A percentile compares a stretch with the other conserved stretches of the same genome.
Conservation (phyloP, 768 basidiomycete species). For the Rhodotorula graminis region DNA sequence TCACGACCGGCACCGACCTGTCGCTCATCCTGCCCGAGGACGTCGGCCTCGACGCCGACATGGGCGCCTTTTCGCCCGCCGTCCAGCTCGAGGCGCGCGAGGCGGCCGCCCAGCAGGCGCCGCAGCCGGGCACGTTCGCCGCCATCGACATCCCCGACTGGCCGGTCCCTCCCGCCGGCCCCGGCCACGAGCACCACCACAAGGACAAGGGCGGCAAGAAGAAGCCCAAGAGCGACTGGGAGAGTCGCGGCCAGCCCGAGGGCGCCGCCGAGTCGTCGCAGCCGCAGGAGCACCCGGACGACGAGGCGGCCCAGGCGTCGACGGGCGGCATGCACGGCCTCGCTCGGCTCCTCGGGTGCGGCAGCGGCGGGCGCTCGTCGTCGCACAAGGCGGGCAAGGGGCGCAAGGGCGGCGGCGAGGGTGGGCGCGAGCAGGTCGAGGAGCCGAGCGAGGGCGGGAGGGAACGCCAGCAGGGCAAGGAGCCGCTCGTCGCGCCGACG, state of each 20-base stretch:
- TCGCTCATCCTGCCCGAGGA: slow-evolving; percentile 13
- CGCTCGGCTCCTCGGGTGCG: background rate
- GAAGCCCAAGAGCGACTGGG: no score
- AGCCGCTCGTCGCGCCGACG: slow-evolving; percentile 2
- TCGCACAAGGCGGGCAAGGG: background rate
- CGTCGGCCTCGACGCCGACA: background rate
- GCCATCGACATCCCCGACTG: background rate
- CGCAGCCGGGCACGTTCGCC: background rate
- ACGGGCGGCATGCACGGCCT: background rate
- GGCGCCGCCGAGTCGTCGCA: no score
- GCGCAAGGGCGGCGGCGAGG: slow-evolving; percentile 3
- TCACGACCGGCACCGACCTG: slow-evolving; percentile 9
- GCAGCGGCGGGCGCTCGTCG: no score
- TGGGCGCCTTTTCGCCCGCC: slow-evolving; percentile 5
- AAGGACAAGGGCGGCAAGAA: background rate
- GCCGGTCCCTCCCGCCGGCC: background rate
- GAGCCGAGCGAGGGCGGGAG: background rate
- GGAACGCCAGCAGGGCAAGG: background rate
- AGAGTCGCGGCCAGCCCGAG: no score
- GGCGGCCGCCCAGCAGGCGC: background rate
- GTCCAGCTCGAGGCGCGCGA: slow-evolving; percentile 24
- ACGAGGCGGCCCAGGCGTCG: background rate
- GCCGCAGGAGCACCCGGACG: background rate
- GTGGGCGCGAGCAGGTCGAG: background rate
- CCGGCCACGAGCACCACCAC: background rate